Base-by-base conservation (phyloP, 1,284 basidiomycete species). In the Erythrobasidium hasegawianum region DNA sequence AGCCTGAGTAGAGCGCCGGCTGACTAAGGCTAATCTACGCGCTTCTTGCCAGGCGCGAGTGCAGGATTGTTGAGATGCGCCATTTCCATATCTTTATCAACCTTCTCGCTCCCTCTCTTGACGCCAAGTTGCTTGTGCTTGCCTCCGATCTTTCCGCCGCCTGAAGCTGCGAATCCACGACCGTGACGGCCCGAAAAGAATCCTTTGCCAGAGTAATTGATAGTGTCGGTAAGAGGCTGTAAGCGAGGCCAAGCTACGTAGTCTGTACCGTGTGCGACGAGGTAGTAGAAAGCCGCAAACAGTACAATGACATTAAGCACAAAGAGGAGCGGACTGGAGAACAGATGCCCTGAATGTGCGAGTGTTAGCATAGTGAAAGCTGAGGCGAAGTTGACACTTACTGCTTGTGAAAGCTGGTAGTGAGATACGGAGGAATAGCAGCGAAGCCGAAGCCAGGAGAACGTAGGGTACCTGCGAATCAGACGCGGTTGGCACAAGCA, bases 231-330 rank as follows among this genome's bases (percentile, higher is more conserved):
- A 11, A 88, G 86, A 2, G 91, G 87, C 71, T 88, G 85, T 62
- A 98, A 83, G 22, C 88, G 85, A n/a, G 95, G 96, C 88, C 91
- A 95, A 22, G 89, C 85, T 69, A 99, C 93, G 76, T 94, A 97
- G 71, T 87, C 84, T 71, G 91, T 84, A 43, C 88, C 87, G 75
- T 95, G 85, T 47, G 85, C 79, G 78, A 88, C 76, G 72, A 95
- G 88, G 78, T 88, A 89, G 53, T 80, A 71, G 67, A 86, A 77
- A 10, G 89, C 81, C 67, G 85, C 66, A 45, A 82, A 74, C 54
- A 69, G 18, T 33, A 71, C 22, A 59, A 87, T 80, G 43, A 94
- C 74, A 56, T 81, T 75, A 73, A 89, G 79, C 88, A 90, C 92
- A 53, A 91, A 80, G 72, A 87, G 73, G 78, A 89, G 85, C 57